Evolutionary conservation across 2,329 filamentous ascomycete genomes (phyloP).

Genomic region (Dactylonectria macrodidyma): DNA sequence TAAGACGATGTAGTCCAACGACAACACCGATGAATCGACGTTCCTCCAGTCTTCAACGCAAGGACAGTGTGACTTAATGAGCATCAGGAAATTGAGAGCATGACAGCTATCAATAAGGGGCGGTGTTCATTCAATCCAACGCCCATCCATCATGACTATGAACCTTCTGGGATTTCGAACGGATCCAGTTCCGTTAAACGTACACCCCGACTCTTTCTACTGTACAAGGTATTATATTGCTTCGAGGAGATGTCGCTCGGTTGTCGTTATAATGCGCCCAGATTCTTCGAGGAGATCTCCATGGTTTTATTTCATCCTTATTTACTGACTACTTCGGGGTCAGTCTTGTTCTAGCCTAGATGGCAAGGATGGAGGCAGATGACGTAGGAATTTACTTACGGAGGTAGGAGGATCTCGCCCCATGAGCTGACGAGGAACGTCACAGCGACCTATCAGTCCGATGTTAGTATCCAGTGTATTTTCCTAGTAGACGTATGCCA

Average conservation of each 20-base stretch:
- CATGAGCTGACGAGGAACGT: constrained; percentile 78
- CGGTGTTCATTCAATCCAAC: constrained; percentile 34
- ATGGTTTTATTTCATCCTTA: constrained; percentile 26
- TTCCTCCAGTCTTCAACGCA: background rate
- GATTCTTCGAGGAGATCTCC: background rate
- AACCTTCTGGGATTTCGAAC: constrained; percentile 29
- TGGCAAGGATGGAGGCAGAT: background rate
- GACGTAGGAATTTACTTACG: constrained; percentile 59
- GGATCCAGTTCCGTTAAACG: constrained; percentile 44
- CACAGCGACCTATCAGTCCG: constrained; percentile 68
- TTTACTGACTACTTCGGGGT: constrained; percentile 44
- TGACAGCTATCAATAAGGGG: constrained; percentile 17
- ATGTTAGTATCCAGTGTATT: constrained; percentile 17
- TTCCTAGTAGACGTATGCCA: background rate
- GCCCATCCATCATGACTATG: constrained; percentile 40
- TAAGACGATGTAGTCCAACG: background rate
- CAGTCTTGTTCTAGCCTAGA: constrained; percentile 20
- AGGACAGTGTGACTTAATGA: background rate
- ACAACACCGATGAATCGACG: background rate
- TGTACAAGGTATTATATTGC: constrained; percentile 45
- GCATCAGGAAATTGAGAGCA: background rate
- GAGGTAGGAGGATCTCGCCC: constrained; percentile 77
- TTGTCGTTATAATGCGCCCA: background rate
- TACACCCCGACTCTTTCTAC: constrained; percentile 47
- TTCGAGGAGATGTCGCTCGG: background rate